Evolutionary conservation across 2,329 filamentous ascomycete species (phyloP), one percentile per base, ranked within the genome.

Genomic region (Periconia macrospinosa): DNA sequence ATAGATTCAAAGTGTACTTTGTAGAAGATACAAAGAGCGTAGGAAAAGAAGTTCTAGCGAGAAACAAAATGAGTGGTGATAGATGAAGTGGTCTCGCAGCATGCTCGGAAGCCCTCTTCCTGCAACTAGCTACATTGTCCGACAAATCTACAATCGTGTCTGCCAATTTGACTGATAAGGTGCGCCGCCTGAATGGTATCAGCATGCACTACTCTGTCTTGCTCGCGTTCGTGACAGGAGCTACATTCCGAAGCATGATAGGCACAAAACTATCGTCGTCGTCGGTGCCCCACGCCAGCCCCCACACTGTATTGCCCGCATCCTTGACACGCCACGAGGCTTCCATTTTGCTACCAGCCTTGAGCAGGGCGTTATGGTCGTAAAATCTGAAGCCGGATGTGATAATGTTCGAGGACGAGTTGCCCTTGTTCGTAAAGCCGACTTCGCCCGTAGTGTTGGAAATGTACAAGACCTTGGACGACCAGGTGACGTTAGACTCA

Each of bases 331-430:
- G 13, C 47, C 47, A 49, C 47, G 47, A 20, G 10, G 47, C 47
- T 19, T 49, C 3, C 47, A 49, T 49, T 11, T 49, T 2, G 20
- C 23, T 33, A n/a, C 13, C 18, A 20, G 41, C 47, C 20, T n/a
- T 41, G 14, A 49, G 47, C 18, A 49, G 19, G 41, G 47, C 47
- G 20, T 41, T 41, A 9, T 43, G 20, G 47, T 33, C 47, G 19
- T 49, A 49, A 33, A 49, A 49, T 20, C 33, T 49, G 47, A 49
- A 49, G 35, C 47, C 47, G 10, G 47, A 49, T 27, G 47, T 30
- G 23, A 49, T 49, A n/a, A 49, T 49, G 35, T 43, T 17, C 11
- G 35, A 49, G 19, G 18, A 27, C 5, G 47, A 49, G 47, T 49
- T 49, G 35, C 11, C 37, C 20, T 19, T 49, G 20, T 49, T 33